Percentiles rank a stretch among this genome's conserved stretches.
These are phyloP conservation scores for Tetraselmis striata DNA, from an alignment of 139 green algal species.

Conservation along the genomic window DNA sequence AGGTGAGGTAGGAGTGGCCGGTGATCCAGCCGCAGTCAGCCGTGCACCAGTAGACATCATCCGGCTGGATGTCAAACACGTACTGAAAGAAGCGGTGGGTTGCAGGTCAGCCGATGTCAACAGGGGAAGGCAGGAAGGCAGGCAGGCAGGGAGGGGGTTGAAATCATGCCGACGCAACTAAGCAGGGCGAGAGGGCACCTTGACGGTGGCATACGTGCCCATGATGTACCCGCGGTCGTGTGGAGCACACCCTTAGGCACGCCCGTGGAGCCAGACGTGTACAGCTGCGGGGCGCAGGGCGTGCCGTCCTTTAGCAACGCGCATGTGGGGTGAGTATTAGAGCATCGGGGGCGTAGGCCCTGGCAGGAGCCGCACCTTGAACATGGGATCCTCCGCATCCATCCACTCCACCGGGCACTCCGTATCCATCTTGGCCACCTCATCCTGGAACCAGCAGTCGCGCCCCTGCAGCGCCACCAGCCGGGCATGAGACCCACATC, in stretches of 20 bases:
- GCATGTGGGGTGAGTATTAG: no score
- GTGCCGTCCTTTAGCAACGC: no score
- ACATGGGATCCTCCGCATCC: conserved; percentile 83
- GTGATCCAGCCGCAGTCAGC: conserved; percentile 99
- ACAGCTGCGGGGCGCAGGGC: conserved; percentile 75
- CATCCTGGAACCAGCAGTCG: conserved; percentile 84
- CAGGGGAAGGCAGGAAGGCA: not conserved
- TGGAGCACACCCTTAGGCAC: conserved; percentile 95
- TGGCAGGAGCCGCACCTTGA: conserved; percentile 38
- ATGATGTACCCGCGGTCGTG: conserved; percentile 85
- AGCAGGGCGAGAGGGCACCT: conserved; percentile 24
- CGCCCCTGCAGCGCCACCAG: conserved; percentile 26
- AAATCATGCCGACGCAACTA: no score
- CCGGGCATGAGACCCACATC: conserved; percentile 1
- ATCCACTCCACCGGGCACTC: conserved; percentile 80
- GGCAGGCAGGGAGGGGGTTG: not conserved
- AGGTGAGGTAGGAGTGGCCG: conserved; percentile 46
- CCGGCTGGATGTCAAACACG: conserved; percentile 69
- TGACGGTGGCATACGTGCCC: conserved; percentile 60
- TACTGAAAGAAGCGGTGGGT: conserved; percentile 27
- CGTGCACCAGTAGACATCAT: conserved; percentile 92
- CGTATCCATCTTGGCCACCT: conserved; percentile 40
- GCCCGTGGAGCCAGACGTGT: conserved; percentile 90
- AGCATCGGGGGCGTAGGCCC: no score
- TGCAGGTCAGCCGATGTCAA: not conserved